Evolutionary conservation across 805 yeast genomes (phyloP).

Genomic region (Blastobotrys chiropterorum): DNA sequence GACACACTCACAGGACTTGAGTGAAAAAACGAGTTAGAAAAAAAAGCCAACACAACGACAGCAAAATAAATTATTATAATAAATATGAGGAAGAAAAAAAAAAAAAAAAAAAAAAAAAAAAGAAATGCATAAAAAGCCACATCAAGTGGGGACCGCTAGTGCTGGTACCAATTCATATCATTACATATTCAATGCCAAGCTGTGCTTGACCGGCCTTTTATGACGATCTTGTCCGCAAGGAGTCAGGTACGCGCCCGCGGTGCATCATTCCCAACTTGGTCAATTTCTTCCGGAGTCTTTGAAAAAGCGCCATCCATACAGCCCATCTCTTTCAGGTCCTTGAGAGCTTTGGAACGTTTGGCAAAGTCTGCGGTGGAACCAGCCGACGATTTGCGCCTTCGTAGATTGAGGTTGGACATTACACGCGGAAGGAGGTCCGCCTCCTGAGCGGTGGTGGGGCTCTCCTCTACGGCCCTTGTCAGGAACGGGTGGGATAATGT

Average conservation of each 20-base stretch:
- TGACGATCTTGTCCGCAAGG: not conserved
- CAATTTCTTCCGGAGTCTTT: constrained; percentile 23
- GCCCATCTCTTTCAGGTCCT: constrained; percentile 16
- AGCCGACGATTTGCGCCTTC: constrained; percentile 2
- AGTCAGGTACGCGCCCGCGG: not conserved
- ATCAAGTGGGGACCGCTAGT: not conserved
- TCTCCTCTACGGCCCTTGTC: constrained; percentile 8
- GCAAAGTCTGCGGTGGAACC: constrained; percentile 9
- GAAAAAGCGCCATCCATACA: constrained; percentile 32
- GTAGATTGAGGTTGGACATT: constrained; percentile 20
- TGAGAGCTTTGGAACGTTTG: constrained; percentile 7
- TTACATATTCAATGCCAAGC: not conserved
- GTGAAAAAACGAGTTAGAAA: not conserved
- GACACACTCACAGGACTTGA: no score
- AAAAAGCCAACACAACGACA: not conserved
- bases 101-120: no score
- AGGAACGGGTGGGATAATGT: constrained; percentile 43
- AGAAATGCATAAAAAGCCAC: not conserved
- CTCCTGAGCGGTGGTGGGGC: constrained; percentile 21
- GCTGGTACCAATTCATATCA: not conserved
- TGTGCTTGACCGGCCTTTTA: not conserved
- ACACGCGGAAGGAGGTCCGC: constrained; percentile 31
- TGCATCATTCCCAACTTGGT: not conserved
- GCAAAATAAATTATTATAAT: not conserved
- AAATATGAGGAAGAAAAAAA: not conserved